Evolutionary conservation across 2,329 filamentous ascomycete species (phyloP), one percentile per base, ranked within the genome.

Genomic region (Colletotrichum coccodes): DNA sequence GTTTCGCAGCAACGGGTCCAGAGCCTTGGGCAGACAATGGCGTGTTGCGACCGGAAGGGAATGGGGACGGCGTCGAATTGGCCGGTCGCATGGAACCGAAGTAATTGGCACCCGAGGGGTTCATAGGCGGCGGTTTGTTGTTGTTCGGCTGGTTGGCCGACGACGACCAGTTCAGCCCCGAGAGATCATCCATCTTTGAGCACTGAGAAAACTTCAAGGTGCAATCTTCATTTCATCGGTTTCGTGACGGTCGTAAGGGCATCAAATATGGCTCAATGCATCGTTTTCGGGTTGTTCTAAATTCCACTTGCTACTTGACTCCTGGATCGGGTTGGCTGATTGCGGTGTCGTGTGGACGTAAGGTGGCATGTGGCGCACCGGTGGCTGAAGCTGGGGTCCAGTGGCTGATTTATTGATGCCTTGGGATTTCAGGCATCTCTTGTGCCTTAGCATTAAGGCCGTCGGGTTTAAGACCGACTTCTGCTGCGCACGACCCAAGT

Each of bases 131-230:
- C 68, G 80, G 78, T 77, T 86, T 85, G 70, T 79, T 85, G 70
- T 79, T 76, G 71, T 64, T 74, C 76, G 74, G 78, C 70, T 71
- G 75, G 75, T 70, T 77, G 72, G 76, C 73, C 68, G 78, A 75
- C 56, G 82, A 75, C 58, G 86, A 87, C 88, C 88, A 91, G 79
- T 87, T 86, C 73, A 91, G 82, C 71, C 86, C 84, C 54, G 86
- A 85, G 56, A 91, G 85, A 79, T 91, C 88, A 73, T 91, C 87
- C 89, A 91, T 91, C 64, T 75, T 81, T 61, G 38, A 52, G 42
- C 46, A 26, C 49, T 60, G 70, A 54, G 44, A 16, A 40, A 30
- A 12, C 1, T 28, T 57, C 32, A 46, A 42, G 46, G 53, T 62
- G 21, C 49, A 62, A 66, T 58, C 18, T 36, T 70, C 64, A 64